Percentiles rank a stretch among this genome's conserved stretches.
Evolutionary conservation across 306 rosid genomes (phyloP).

Genomic region (Pterocarpus santalinus): DNA sequence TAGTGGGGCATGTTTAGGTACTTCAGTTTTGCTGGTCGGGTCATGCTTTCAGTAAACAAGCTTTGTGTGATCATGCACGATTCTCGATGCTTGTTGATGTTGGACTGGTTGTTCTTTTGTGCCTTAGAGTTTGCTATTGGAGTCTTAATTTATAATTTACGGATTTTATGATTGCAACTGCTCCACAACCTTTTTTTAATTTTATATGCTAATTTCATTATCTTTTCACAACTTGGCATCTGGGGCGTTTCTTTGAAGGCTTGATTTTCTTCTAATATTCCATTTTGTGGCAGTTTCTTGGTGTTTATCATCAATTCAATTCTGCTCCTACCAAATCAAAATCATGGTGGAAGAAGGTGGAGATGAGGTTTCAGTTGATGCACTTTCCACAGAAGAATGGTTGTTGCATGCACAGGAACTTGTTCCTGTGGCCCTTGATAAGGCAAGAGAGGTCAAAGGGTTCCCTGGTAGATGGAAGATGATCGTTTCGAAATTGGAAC

Average conservation of each 20-base stretch:
- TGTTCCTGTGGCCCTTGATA: conserved; percentile 70
- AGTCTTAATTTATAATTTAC: conserved; percentile 59
- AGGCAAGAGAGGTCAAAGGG: conserved; percentile 76
- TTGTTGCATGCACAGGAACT: conserved; percentile 67
- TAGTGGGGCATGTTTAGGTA: conserved; percentile 70
- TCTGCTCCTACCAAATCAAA: conserved; percentile 41
- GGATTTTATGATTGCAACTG: conserved; percentile 69
- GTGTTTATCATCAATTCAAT: not conserved
- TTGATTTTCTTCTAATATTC: conserved; percentile 45
- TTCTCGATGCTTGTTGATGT: conserved; percentile 79
- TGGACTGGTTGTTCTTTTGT: conserved; percentile 53
- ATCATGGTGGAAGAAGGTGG: conserved; percentile 77
- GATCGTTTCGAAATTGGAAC: conserved; percentile 82
- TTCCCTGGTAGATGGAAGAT: conserved; percentile 87
- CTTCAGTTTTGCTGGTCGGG: conserved; percentile 62
- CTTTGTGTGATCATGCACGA: conserved; percentile 66
- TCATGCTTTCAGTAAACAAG: conserved; percentile 65
- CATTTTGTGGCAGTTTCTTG: conserved; percentile 47
- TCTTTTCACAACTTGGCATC: conserved; percentile 44
- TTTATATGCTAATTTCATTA: conserved; percentile 46
- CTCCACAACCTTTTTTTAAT: conserved; percentile 59
- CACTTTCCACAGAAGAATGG: conserved; percentile 76
- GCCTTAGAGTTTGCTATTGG: conserved; percentile 46
- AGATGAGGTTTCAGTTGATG: conserved; percentile 49
- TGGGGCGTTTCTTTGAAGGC: conserved; percentile 46